phyloP scores from a whole-genome alignment of 306 rosid species.

The Vicia sativa region DNA sequence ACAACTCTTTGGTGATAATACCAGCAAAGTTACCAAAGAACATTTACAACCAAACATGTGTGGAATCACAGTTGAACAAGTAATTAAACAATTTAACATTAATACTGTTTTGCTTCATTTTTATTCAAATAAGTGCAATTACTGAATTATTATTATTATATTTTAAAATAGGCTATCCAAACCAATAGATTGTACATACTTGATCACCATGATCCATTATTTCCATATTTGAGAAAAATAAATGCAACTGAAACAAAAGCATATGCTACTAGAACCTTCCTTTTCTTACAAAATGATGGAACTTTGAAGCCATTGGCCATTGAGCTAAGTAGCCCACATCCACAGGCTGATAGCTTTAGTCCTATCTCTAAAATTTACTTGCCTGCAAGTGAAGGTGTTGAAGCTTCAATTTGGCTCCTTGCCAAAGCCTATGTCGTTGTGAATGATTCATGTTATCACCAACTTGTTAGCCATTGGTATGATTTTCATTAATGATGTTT shows the following conservation, averaged over 20 bases:
- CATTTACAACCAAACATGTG: constrained; percentile 45
- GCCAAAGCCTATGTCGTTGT: constrained; percentile 77
- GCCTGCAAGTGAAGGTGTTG: constrained; percentile 60
- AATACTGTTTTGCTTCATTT: background rate
- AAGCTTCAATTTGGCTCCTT: constrained; percentile 58
- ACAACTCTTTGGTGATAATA: constrained; percentile 54
- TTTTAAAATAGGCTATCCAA: constrained; percentile 54
- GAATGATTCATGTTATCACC: constrained; percentile 69
- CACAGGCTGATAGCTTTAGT: constrained; percentile 59
- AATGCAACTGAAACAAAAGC: constrained; percentile 51
- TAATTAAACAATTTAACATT: constrained; percentile 7
- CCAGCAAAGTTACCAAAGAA: constrained; percentile 53
- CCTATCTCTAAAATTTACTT: constrained; percentile 49
- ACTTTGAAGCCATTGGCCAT: constrained; percentile 78
- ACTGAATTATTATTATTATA: constrained; percentile 10
- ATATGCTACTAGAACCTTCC: constrained; percentile 65
- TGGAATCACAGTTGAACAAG: constrained; percentile 56
- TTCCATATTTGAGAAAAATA: constrained; percentile 63
- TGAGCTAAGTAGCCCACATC: constrained; percentile 64
- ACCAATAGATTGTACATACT: constrained; percentile 59
- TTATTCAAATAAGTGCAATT: background rate
- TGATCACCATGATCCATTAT: constrained; percentile 63
- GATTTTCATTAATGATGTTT: background rate
- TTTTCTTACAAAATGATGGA: constrained; percentile 65
- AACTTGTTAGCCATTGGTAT: constrained; percentile 74